phyloP scores from a whole-genome alignment of 306 rosid genomes.

The Rosa chinensis region DNA sequence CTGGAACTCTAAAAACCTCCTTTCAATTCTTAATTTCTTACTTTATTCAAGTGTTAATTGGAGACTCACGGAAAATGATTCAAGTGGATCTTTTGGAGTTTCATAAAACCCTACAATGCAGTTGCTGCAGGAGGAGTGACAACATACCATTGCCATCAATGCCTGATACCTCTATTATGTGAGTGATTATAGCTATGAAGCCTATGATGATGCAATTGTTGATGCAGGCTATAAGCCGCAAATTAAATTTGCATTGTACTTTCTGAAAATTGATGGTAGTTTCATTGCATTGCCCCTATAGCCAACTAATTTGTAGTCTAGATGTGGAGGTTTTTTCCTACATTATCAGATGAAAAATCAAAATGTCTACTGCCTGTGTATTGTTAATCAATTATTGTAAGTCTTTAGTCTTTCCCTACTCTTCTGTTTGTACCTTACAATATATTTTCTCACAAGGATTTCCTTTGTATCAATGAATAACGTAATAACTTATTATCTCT shows the following conservation, averaged over 20 bases:
- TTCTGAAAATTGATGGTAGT: no score
- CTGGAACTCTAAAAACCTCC: background rate
- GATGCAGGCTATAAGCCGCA: no score
- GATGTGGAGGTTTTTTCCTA: background rate
- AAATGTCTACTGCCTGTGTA: no score
- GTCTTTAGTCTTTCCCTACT: background rate
- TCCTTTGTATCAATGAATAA: background rate
- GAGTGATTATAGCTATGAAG: constrained; percentile 31
- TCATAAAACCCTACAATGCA: constrained; percentile 65
- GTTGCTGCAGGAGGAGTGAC: constrained; percentile 67
- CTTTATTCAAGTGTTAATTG: constrained; percentile 61
- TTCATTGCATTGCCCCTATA: no score
- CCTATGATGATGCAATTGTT: background rate
- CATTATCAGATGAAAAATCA: background rate
- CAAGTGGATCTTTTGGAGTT: constrained; percentile 83
- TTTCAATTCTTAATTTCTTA: constrained; percentile 12
- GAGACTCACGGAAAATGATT: constrained; percentile 87
- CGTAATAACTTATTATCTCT: background rate
- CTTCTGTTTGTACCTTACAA: constrained; percentile 2
- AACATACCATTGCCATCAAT: constrained; percentile 53
- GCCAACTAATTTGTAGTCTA: no score
- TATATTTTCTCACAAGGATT: no score
- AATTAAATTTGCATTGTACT: no score
- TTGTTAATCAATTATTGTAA: no score
- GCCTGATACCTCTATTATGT: constrained; percentile 91